Conservation (phyloP, 805 yeast genomes). For the Candida palmyrensis region DNA sequence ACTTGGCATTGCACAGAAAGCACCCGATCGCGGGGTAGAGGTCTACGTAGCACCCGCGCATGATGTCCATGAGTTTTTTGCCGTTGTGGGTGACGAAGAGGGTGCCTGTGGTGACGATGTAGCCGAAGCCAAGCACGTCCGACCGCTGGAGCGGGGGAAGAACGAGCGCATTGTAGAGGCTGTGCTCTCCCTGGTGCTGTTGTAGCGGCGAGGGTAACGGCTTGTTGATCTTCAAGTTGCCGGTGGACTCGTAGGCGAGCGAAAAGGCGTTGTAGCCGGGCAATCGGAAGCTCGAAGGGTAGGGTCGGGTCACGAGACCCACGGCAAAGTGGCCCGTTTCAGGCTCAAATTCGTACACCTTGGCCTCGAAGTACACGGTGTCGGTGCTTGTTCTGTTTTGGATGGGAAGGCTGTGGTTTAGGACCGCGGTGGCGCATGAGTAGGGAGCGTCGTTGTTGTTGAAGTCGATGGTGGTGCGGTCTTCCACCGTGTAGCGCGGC, state of each 20-base stretch:
- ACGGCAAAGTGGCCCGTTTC: slow-evolving; percentile 42
- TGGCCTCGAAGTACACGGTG: slow-evolving; percentile 58
- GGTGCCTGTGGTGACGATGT: slow-evolving; percentile 42
- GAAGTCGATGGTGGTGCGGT: slow-evolving; percentile 33
- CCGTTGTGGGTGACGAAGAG: slow-evolving; percentile 54
- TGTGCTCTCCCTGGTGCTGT: slow-evolving; percentile 36
- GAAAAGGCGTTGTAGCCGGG: slow-evolving; percentile 74
- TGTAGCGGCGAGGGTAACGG: slow-evolving; percentile 50
- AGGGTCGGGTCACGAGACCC: slow-evolving; percentile 68
- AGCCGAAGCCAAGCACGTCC: slow-evolving; percentile 54
- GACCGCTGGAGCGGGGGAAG: slow-evolving; percentile 49
- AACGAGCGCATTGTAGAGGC: slow-evolving; percentile 39
- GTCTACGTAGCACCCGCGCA: slow-evolving; percentile 45
- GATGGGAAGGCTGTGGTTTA: slow-evolving; percentile 36
- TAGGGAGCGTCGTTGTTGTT: slow-evolving; percentile 33
- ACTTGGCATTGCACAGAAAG: slow-evolving; percentile 36
- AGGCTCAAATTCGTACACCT: slow-evolving; percentile 28
- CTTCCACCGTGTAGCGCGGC: slow-evolving; percentile 34
- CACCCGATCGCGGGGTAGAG: slow-evolving; percentile 54
- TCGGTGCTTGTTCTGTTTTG: slow-evolving; percentile 28
- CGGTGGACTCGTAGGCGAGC: slow-evolving; percentile 68
- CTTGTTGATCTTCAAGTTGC: slow-evolving; percentile 60
- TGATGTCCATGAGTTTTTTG: slow-evolving; percentile 45
- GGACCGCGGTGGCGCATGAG: slow-evolving; percentile 34
- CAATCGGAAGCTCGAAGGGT: slow-evolving; percentile 60